These are phyloP conservation scores for Cryphonectria carpinicola DNA, from an alignment of 2,329 filamentous ascomycete genomes.

Conservation along the genomic window DNA sequence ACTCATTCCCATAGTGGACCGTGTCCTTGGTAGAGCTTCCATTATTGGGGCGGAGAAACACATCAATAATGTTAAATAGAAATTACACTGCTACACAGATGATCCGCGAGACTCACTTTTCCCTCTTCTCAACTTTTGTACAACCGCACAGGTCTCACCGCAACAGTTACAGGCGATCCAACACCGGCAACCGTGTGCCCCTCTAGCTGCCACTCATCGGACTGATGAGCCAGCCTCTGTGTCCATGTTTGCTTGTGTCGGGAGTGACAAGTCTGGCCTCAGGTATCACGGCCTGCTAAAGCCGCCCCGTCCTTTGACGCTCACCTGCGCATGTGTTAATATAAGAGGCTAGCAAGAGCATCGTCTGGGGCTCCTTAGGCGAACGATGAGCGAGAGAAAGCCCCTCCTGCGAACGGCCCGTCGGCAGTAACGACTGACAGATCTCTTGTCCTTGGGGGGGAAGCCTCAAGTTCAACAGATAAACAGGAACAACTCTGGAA, in stretches of 20 bases:
- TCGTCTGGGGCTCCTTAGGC: neutral
- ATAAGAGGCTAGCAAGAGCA: neutral
- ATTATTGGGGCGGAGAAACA: neutral
- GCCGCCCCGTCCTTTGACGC: neutral
- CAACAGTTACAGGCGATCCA: neutral
- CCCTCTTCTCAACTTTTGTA: neutral
- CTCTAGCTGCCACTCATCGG: neutral
- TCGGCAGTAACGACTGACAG: conserved; percentile 3
- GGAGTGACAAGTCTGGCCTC: neutral
- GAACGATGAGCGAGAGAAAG: neutral
- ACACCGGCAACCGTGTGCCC: neutral
- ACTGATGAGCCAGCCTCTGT: neutral
- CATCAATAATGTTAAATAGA: neutral
- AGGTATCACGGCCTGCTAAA: neutral
- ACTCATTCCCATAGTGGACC: neutral
- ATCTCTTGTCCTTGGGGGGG: neutral
- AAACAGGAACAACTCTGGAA: neutral
- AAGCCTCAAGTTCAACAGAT: neutral
- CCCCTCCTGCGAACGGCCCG: neutral
- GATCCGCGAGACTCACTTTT: neutral
- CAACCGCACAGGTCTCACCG: neutral
- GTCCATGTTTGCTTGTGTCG: conserved; percentile 3
- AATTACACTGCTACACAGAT: neutral
- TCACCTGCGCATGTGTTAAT: neutral
- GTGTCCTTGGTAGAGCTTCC: neutral